Percentiles rank a stretch among this genome's conserved stretches.
These are phyloP conservation scores for Coniochaeta pulveracea DNA, from an alignment of 2,329 filamentous ascomycete species.

Conservation along the genomic window DNA sequence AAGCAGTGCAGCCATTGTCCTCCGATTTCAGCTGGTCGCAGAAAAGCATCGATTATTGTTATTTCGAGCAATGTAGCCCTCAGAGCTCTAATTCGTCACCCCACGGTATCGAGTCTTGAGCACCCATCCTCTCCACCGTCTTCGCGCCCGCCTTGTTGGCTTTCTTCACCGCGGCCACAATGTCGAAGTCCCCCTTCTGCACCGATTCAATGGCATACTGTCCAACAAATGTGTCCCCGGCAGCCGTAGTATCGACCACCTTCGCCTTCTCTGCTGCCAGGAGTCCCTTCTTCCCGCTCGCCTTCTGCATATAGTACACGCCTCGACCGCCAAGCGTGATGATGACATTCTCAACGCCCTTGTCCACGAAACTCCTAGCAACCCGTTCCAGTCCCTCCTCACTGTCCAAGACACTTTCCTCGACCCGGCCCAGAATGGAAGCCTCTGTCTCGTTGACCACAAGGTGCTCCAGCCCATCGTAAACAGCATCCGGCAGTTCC, in stretches of 20 bases:
- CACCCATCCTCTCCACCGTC: conserved; percentile 55
- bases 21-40: no score
- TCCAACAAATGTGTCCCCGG: conserved; percentile 90
- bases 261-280: conserved; percentile 55
- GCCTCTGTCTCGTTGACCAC: conserved; percentile 90
- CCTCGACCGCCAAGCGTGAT: conserved; percentile 77
- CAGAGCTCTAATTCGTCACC: conserved; percentile 29
- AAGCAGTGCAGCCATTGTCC: no score
- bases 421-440: conserved; percentile 52
- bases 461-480: conserved; percentile 60
- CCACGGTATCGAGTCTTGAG: conserved; percentile 58
- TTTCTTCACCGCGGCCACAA: conserved; percentile 47
- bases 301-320: conserved; percentile 47
- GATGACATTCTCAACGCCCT: conserved; percentile 66
- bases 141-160: conserved; percentile 52
- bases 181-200: conserved; percentile 28
- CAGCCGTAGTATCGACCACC: conserved; percentile 88
- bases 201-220: conserved; percentile 70
- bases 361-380: conserved; percentile 48
- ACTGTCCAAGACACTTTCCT: conserved; percentile 35
- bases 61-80: neutral
- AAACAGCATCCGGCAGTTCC: conserved; percentile 53
- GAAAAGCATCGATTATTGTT: no score
- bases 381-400: conserved; percentile 33
- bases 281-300: conserved; percentile 27